phyloP scores from a whole-genome alignment of 2,329 filamentous ascomycete species.

The Aspergillus arachidicola region DNA sequence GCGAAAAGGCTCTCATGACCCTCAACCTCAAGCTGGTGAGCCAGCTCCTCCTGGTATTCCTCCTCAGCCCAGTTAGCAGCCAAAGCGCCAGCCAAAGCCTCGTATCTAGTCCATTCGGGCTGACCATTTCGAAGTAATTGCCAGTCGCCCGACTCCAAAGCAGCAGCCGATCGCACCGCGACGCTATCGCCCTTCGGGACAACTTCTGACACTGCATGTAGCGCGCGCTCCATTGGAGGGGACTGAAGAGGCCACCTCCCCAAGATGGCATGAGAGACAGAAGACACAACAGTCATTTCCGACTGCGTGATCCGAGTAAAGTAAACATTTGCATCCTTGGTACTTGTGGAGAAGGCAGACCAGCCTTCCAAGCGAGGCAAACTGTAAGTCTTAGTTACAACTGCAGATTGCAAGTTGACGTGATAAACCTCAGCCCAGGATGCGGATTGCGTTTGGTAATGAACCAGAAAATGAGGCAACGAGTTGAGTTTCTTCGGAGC shows the following conservation, averaged over 20 bases:
- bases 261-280: constrained; percentile 73
- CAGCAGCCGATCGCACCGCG: constrained; percentile 75
- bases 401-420: constrained; percentile 69
- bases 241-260: constrained; percentile 69
- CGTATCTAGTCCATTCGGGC: constrained; percentile 75
- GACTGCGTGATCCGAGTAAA: constrained; percentile 80
- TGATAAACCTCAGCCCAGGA: constrained; percentile 88
- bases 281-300: constrained; percentile 74
- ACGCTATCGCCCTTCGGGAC: constrained; percentile 71
- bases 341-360: constrained; percentile 79
- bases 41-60: constrained; percentile 71
- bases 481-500: constrained; percentile 73
- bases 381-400: constrained; percentile 76
- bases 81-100: constrained; percentile 78
- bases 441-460: constrained; percentile 69
- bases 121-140: constrained; percentile 80
- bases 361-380: constrained; percentile 70
- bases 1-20: constrained; percentile 76
- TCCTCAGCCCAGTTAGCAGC: constrained; percentile 81
- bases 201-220: constrained; percentile 80
- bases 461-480: constrained; percentile 80
- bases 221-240: constrained; percentile 48
- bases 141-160: constrained; percentile 73
- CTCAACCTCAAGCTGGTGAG: constrained; percentile 80
- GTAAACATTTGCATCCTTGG: constrained; percentile 78